A percentile compares a stretch with the other conserved stretches of the same genome.
These are phyloP conservation scores for Huntiella savannae DNA, from an alignment of 2,329 filamentous ascomycete species.

Conservation along the genomic window DNA sequence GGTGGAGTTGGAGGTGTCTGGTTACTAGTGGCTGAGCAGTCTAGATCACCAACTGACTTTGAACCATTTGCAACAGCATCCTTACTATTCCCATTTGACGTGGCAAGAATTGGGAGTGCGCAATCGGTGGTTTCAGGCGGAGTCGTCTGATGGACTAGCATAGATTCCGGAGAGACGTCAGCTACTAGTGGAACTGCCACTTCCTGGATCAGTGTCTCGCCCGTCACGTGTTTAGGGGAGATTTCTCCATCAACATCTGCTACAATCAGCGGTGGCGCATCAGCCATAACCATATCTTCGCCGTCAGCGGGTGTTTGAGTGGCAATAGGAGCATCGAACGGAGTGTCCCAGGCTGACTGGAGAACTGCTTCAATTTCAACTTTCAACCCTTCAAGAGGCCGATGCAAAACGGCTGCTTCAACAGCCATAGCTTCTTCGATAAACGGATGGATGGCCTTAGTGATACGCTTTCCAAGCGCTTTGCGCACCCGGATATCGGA, in stretches of 20 bases:
- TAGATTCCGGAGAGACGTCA: neutral
- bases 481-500: slow-evolving; percentile 63
- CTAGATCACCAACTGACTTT: neutral
- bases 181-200: no score
- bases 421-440: slow-evolving; percentile 59
- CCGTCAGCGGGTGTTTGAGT: neutral
- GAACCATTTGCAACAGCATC: neutral
- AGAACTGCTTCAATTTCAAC: slow-evolving; percentile 57
- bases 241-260: no score
- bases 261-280: slow-evolving; percentile 5
- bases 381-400: slow-evolving; percentile 48
- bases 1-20: slow-evolving; percentile 11
- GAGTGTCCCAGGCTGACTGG: slow-evolving; percentile 40
- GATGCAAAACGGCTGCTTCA: slow-evolving; percentile 62
- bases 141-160: slow-evolving; percentile 3
- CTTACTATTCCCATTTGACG: neutral
- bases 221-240: no score
- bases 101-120: neutral
- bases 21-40: neutral
- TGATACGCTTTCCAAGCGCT: slow-evolving; percentile 72
- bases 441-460: slow-evolving; percentile 61
- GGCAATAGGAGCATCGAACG: neutral
- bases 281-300: slow-evolving; percentile 12
- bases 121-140: slow-evolving; percentile 7
- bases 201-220: no score